Base-by-base conservation (phyloP, 1,284 basidiomycete species). In the Rhodofomes roseus region DNA sequence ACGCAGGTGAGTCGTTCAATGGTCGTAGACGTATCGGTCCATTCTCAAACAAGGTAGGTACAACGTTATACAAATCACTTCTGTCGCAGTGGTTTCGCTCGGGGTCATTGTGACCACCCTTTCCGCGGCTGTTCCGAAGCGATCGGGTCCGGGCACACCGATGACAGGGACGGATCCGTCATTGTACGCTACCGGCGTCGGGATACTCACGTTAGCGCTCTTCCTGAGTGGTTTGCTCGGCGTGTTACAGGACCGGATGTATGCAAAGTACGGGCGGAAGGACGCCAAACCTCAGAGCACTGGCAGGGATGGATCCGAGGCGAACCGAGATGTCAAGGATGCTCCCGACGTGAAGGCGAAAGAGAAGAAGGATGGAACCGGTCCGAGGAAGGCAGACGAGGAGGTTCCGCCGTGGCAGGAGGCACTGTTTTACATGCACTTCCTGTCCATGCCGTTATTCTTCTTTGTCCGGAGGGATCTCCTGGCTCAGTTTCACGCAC, bases 371-470 rank as follows among this genome's bases (percentile, higher is more conserved):
- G 50, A 37, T 52, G 22, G 55, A 20, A 31, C 50, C 50, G 31
- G 29, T 23, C 34, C 50, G 34, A 36, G 34, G 9, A 52, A 25
- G 20, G 34, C 50, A 29, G 62, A 70, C 16, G 37, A 46, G 40
- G 58, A 58, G 29, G 62, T 68, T 9, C 69, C 70, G 57, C 71
- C 81, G 64, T 98, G 95, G 95, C 85, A 90, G 68, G 95, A 98
- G 75, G 88, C 85, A 34, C 86, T 98, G 80, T 98, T 97, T 76
- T 98, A 95, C 73, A 78, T 91, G 23, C 89, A 92, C 72, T 85
- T 86, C 68, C 81, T 92, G 56, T 83, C 84, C 5, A 78, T 93
- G 14, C 91, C 90, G 2, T 79, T 92, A 76, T 93, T 93, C 75
- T 62, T 80, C 57, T 82, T 83, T 58, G 75, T 88, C 44, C 74